Evolutionary conservation across 345 rosid genomes (phyloP).

Genomic region (Brassica nigra): DNA sequence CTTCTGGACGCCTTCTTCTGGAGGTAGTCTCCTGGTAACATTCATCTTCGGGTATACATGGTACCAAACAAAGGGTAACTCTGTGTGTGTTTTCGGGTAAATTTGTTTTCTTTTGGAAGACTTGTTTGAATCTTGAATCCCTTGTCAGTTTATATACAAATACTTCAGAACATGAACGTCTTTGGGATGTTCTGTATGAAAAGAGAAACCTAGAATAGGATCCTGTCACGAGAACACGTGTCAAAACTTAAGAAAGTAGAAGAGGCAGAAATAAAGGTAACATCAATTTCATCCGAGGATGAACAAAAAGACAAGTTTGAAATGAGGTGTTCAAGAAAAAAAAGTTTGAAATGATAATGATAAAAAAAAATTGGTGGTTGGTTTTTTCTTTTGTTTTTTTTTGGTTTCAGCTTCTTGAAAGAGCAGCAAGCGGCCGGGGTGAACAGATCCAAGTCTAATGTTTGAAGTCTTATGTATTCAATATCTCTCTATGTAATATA

Average conservation of each 20-base stretch:
- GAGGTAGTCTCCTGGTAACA: too few species aligned
- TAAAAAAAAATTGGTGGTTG: not conserved
- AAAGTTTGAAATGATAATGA: too few species aligned
- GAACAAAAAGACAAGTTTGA: too few species aligned
- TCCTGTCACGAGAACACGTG: not conserved
- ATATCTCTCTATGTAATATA: not conserved
- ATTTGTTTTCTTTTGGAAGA: too few species aligned
- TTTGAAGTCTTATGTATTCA: not conserved
- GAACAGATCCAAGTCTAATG: not conserved
- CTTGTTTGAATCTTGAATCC: not conserved
- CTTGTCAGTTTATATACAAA: not conserved
- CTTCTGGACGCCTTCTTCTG: too few species aligned
- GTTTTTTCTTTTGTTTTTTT: too few species aligned
- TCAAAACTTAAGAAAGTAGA: not conserved
- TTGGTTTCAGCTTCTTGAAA: not conserved
- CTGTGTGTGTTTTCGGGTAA: too few species aligned
- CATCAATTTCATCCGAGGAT: not conserved
- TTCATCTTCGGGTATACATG: too few species aligned
- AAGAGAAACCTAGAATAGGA: not conserved
- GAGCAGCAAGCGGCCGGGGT: not conserved
- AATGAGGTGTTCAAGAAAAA: too few species aligned
- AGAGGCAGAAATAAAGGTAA: not conserved
- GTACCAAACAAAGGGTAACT: too few species aligned
- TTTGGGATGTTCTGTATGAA: not conserved
- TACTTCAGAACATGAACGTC: not conserved